Base-by-base conservation (phyloP, 805 yeast species). In the Metschnikowia peoriensis region DNA sequence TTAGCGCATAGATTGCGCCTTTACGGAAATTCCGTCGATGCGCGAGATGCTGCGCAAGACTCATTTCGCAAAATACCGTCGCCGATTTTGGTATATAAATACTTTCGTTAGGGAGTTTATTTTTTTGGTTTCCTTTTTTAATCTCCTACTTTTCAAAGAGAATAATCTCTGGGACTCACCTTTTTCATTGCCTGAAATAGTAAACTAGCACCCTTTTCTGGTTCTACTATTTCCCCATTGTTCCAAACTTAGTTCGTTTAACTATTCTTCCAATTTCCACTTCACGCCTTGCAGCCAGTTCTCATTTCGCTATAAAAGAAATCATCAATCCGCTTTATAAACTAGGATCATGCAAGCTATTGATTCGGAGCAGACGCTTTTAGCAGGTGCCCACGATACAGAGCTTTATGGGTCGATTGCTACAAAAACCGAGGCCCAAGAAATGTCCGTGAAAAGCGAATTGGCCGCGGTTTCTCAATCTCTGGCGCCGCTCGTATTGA, bases 301-400 rank as follows among this genome's bases (percentile, higher is more conserved):
- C 14, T 10, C 6, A 32, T 32, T 6, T 32, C 4, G 22, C 22
- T 22, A 22, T 22, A 22, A n/a, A n/a, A n/a, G n/a, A n/a, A n/a
- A n/a, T n/a, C n/a, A n/a, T n/a, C n/a, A n/a, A n/a, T n/a, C n/a
- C n/a, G n/a, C n/a, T n/a, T n/a, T n/a, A n/a, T n/a, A n/a, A n/a
- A n/a, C 35, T 12, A 4, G 6, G 14, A 32, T 4, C 32, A 44
- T 44, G 46, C 27, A 41, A 6, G 11, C n/a, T 9, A 47, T 41
- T 6, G 46, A 60, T 56, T 56, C 67, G 10, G 70, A 65, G 46
- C 67, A 63, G 49, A 59, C 64, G 11, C 58, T 66, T 35, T 61
- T 68, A 28, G 50, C 54, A 10, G 67, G 69, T 1, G 60, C 58
- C 1, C 53, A 49, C 44, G 65, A 64, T 40, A 50, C 55, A 41